A percentile compares a stretch with the other conserved stretches of the same genome.
Evolutionary conservation across 148 eudicot species (phyloP).

Genomic region (Nepenthes mirabilis): DNA sequence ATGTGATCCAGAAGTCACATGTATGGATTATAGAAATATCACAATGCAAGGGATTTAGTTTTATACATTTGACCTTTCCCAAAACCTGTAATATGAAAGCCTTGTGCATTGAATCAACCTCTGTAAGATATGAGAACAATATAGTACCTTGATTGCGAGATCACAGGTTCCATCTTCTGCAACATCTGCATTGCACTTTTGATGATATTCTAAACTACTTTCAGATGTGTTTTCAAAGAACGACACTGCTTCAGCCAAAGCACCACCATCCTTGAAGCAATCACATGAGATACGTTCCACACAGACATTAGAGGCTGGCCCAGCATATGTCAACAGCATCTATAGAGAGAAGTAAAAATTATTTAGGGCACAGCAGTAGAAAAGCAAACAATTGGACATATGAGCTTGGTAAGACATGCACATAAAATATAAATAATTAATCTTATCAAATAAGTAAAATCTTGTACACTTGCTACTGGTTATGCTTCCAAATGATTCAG

Average conservation of each 20-base stretch:
- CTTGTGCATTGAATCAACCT: neutral
- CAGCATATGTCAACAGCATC: slow-evolving; percentile 77
- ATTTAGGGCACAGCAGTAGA: neutral
- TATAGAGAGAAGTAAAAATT: slow-evolving; percentile 12
- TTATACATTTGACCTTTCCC: too few species aligned
- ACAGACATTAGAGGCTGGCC: slow-evolving; percentile 78
- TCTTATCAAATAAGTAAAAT: too few species aligned
- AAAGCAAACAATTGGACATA: neutral
- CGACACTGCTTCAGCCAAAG: slow-evolving; percentile 62
- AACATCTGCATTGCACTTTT: slow-evolving; percentile 16
- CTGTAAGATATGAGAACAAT: neutral
- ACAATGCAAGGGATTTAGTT: too few species aligned
- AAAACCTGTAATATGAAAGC: too few species aligned
- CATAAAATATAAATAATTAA: too few species aligned
- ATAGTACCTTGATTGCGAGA: slow-evolving; percentile 41
- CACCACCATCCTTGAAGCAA: slow-evolving; percentile 59
- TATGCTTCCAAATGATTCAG: too few species aligned
- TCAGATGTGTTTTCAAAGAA: slow-evolving; percentile 30
- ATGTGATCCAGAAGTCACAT: too few species aligned
- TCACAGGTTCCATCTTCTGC: slow-evolving; percentile 13
- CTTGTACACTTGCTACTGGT: too few species aligned
- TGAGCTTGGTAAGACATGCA: too few species aligned
- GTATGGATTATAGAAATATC: too few species aligned
- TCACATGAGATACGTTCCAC: slow-evolving; percentile 65
- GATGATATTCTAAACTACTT: slow-evolving; percentile 12